A percentile compares a stretch with the other conserved stretches of the same genome.
These are phyloP conservation scores for Sonneratia alba DNA, from an alignment of 345 rosid genomes.

Conservation along the genomic window DNA sequence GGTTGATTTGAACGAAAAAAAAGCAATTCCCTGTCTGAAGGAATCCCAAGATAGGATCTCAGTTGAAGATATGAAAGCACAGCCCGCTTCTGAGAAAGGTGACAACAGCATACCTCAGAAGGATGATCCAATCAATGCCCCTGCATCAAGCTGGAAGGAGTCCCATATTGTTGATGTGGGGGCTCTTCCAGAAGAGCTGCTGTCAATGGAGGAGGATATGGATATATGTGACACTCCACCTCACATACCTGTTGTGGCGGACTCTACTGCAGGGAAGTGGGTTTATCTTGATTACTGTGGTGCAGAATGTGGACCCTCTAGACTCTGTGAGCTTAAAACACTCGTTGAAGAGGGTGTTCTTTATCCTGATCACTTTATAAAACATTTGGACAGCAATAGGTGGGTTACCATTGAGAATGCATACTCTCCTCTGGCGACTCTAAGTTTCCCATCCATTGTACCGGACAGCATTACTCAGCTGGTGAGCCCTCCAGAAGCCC, in stretches of 20 bases:
- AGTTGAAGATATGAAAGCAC: slow-evolving; percentile 19
- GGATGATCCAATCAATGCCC: slow-evolving; percentile 39
- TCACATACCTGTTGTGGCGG: slow-evolving; percentile 49
- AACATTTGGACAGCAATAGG: slow-evolving; percentile 73
- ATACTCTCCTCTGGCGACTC: slow-evolving; percentile 60
- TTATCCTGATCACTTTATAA: slow-evolving; percentile 80
- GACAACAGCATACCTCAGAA: slow-evolving; percentile 32
- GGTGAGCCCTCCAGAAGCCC: slow-evolving; percentile 91
- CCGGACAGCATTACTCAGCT: slow-evolving; percentile 67
- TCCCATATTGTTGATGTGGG: slow-evolving; percentile 35
- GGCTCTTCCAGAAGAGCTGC: slow-evolving; percentile 56
- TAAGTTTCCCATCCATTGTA: slow-evolving; percentile 41
- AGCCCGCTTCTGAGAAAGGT: slow-evolving; percentile 34
- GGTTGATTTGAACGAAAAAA: slow-evolving; percentile 40
- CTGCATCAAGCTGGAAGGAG: slow-evolving; percentile 30
- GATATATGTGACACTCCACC: slow-evolving; percentile 97
- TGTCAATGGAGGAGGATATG: slow-evolving; percentile 99
- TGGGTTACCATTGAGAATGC: slow-evolving; percentile 98
- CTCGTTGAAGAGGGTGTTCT: slow-evolving; percentile 80
- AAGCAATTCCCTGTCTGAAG: slow-evolving; percentile 26
- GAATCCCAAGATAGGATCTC: slow-evolving; percentile 51
- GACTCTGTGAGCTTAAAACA: slow-evolving; percentile 61
- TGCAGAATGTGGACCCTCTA: slow-evolving; percentile 76
- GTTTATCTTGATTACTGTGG: slow-evolving; percentile 90
- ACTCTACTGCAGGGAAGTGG: slow-evolving; percentile 74